These are phyloP conservation scores for Clonostachys solani DNA, from an alignment of 2,329 filamentous ascomycete species.

Conservation along the genomic window DNA sequence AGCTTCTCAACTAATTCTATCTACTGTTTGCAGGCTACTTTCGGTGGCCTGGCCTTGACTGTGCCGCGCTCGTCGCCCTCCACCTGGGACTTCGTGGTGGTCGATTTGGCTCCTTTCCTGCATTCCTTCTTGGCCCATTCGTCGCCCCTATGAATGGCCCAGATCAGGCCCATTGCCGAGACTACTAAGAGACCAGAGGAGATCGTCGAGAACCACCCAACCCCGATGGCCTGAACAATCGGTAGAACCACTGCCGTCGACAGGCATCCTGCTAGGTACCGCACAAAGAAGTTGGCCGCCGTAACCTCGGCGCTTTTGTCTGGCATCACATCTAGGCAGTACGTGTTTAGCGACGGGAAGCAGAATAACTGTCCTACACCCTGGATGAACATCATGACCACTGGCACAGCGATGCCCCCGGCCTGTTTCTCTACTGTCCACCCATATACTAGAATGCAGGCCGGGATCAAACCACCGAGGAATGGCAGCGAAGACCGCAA, in stretches of 20 bases:
- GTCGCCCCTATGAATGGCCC: conserved; percentile 32
- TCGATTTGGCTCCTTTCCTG: background rate
- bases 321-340: conserved; percentile 78
- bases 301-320: conserved; percentile 67
- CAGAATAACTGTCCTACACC: conserved; percentile 72
- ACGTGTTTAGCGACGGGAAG: conserved; percentile 73
- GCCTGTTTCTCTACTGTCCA: conserved; percentile 44
- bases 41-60: too few relatives aligned
- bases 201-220: conserved; percentile 79
- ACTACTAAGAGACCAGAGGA: conserved; percentile 27
- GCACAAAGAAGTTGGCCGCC: conserved; percentile 74
- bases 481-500: conserved; percentile 55
- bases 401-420: conserved; percentile 55
- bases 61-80: too few relatives aligned
- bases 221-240: conserved; percentile 67
- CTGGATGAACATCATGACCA: conserved; percentile 71
- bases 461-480: conserved; percentile 52
- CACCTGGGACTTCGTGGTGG: background rate
- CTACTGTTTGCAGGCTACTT: too few relatives aligned
- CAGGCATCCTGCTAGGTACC: conserved; percentile 70
- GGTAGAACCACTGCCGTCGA: conserved; percentile 71
- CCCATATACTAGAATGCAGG: conserved; percentile 60
- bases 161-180: conserved; percentile 27
- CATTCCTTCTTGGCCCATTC: conserved; percentile 25
- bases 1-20: too few relatives aligned